Conservation (phyloP, 352 stramenopile genomes). For the Pseudoperonospora humuli region DNA sequence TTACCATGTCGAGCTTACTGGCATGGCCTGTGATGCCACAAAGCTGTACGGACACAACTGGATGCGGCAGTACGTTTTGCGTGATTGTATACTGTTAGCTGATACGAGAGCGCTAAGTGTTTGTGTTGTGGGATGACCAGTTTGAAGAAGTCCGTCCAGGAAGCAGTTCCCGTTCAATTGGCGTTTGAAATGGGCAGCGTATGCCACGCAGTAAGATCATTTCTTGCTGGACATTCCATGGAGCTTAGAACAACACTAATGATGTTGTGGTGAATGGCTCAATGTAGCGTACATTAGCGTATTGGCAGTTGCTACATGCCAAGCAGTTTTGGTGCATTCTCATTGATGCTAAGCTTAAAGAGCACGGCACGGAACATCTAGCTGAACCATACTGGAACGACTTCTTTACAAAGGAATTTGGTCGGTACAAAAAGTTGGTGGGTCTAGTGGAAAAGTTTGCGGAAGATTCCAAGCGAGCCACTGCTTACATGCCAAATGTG, state of each 20-base stretch:
- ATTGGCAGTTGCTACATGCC: slow-evolving; percentile 74
- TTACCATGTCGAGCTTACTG: slow-evolving; percentile 44
- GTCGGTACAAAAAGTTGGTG: slow-evolving; percentile 64
- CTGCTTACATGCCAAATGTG: slow-evolving; percentile 40
- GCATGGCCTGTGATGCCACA: slow-evolving; percentile 51
- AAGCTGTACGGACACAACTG: slow-evolving; percentile 62
- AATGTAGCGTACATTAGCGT: slow-evolving; percentile 55
- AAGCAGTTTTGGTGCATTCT: slow-evolving; percentile 77
- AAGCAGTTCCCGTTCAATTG: slow-evolving; percentile 19
- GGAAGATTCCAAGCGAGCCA: slow-evolving; percentile 35
- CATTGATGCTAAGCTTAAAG: slow-evolving; percentile 52
- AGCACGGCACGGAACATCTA: slow-evolving; percentile 43
- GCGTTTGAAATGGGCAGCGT: slow-evolving; percentile 72
- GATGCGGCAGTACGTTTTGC: slow-evolving; percentile 40
- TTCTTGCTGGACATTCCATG: neutral
- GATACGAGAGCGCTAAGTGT: neutral
- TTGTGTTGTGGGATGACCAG: slow-evolving; percentile 11
- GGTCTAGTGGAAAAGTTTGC: slow-evolving; percentile 59
- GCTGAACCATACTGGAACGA: slow-evolving; percentile 22
- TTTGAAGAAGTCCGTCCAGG: slow-evolving; percentile 29
- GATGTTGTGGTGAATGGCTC: neutral
- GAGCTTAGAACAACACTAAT: neutral
- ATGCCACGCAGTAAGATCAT: slow-evolving; percentile 60
- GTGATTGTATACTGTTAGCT: neutral
- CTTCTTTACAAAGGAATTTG: slow-evolving; percentile 63